Evolutionary conservation across 225 moss, liverwort and hornwort genomes (phyloP), one percentile per base, ranked within the genome.

Genomic region (Pseudisothecium myosuroides): DNA sequence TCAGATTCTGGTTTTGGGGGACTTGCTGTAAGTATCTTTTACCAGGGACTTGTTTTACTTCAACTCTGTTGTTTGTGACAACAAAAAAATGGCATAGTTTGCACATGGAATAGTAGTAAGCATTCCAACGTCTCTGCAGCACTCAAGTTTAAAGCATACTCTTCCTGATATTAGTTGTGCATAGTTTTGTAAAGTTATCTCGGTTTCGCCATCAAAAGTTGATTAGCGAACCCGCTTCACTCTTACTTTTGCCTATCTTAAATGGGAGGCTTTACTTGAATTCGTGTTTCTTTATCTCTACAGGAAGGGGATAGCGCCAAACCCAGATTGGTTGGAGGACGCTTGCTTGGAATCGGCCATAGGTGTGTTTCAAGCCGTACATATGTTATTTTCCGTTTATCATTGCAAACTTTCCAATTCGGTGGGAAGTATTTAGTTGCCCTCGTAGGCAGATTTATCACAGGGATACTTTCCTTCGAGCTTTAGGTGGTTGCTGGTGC

Each of bases 1-100:
- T 90, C 94, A 94, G 90, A 94, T 94, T 91, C 91, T 93, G 85
- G 93, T 94, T 75, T 83, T 94, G 83, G 93, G 92, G 65, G 94
- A 92, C 81, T 85, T 94, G 82, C 71, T 92, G 94, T 94, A 91
- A 93, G 93, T 89, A 76, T 66, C 23, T 76, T 64, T n/a, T 29
- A 55, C 83, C 54, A 85, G 34, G 23, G 41, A 41, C 58, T 89
- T 69, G 63, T 64, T 55, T 45, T 56, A 50, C 24, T 66, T 75
- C n/a, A 54, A 64, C 21, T 75, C 31, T 55, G 54, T 84, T 62
- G 54, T 91, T 37, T 61, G n/a, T 82, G 88, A 76, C 63, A 17
- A 50, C 9, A 66, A 31, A 41, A 41, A 71, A 84, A n/a, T 68
- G 58, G 81, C 24, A 28, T 81, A 55, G 47, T 83, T 90, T 65